Base-by-base conservation (phyloP, 169 alveolate species). In the Plasmodium billcollinsi region DNA sequence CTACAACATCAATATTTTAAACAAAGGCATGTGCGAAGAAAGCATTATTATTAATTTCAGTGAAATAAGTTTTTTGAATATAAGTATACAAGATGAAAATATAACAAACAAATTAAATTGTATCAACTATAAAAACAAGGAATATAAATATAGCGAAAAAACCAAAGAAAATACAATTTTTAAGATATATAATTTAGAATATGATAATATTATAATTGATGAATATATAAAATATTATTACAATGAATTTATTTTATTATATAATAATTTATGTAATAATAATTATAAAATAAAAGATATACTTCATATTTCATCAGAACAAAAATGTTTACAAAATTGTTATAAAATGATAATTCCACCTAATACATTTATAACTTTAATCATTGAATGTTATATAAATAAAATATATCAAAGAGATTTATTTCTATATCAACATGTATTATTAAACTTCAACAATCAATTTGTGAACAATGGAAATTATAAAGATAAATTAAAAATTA, bases 1-100 rank as follows among this genome's bases (percentile, higher is more conserved):
- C 3, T 83, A 83, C 12, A 58, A 83, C 14, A 9, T 83, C 15
- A 20, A 83, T 21, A 83, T 83, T 20, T 3, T 69, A 49, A 83
- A 83, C 61, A 83, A 59, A 58, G 91, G 91, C 6, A 12, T 29
- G 59, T 83, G 85, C 24, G 91, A 83, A 15, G 91, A 83, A 69
- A 58, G 26, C 5, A 39, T 83, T 26, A 45, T 83, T 49, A 21
- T 83, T 43, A 49, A 83, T 50, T 39, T 63, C 20, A 67, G 26
- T 3, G 62, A 50, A 43, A 9, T 83, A 2, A 7, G 12, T 0
- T 69, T 69, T 61, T 62, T 83, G 20, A 83, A 26, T 61, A 21
- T 83, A 15, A 18, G 69, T 29, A 54, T 69, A 39, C 11, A 39
- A 39, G 47, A 39, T 39, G 47, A 5, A 2, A 62, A 50, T 14